Evolutionary conservation across 371 early-diverging fungal species (phyloP).

Genomic region (Encephalitozoon romaleae): DNA sequence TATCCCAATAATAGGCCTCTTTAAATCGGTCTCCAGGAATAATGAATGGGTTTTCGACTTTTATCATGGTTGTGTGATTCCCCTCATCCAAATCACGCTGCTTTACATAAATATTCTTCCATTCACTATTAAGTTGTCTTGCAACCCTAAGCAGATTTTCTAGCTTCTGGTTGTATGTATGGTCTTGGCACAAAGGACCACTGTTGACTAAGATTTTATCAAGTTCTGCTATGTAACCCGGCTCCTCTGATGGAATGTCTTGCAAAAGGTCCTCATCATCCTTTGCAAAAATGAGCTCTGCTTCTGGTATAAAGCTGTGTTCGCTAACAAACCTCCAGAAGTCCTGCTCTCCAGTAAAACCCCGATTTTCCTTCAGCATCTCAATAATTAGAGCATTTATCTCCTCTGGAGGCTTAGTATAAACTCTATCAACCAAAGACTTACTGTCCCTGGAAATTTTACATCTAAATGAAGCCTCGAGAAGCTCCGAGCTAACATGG

Average conservation of each 20-base stretch:
- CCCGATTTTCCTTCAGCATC: not conserved
- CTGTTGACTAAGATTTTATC: not conserved
- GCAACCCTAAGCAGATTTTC: not conserved
- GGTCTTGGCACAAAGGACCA: not conserved
- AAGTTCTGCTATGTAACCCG: not conserved
- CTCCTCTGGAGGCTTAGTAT: not conserved
- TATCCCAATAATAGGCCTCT: slow-evolving; percentile 82
- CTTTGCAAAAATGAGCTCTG: not conserved
- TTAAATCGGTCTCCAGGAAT: slow-evolving; percentile 79
- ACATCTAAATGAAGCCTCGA: not conserved
- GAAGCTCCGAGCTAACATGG: not conserved
- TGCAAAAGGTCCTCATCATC: not conserved
- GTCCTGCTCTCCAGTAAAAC: not conserved
- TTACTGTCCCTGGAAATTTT: slow-evolving; percentile 5
- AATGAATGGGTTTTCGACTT: slow-evolving; percentile 63
- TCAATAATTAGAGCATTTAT: not conserved
- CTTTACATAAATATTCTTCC: not conserved
- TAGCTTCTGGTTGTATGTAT: not conserved
- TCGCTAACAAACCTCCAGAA: not conserved
- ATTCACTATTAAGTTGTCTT: not conserved
- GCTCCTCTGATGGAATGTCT: no score
- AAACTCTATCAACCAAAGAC: not conserved
- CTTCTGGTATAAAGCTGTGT: not conserved
- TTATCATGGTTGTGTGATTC: not conserved
- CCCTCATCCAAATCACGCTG: not conserved